Base-by-base conservation (phyloP, 2,329 filamentous ascomycete species). In the Cryphonectria carpinicola region DNA sequence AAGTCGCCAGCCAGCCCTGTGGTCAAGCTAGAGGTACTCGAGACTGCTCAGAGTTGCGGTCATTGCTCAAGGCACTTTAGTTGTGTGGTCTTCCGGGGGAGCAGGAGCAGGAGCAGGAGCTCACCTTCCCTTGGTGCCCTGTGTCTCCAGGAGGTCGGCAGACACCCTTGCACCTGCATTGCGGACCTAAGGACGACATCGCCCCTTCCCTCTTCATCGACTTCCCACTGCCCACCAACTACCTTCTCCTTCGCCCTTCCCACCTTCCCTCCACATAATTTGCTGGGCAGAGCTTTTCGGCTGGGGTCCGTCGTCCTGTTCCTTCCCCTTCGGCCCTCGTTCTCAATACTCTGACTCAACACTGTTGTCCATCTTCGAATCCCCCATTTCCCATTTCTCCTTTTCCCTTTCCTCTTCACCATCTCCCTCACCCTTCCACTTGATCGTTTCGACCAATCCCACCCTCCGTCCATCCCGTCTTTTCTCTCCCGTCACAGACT, bases 191-290 rank as follows among this genome's bases (percentile, higher is more conserved):
- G 22, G 32, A 68, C 61, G 67, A 62, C 54, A 37, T 72, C 54
- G 70, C 68, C 66, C 65, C 65, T 71, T 71, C 72, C 70, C 64
- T 65, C 56, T 65, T 65, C 49, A 46, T 67, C 54, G 67, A 62
- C 66, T 63, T 37, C 67, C 37, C 54, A 37, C 46, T 54, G 43
- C 35, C 43, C 32, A 63, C 13, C 19, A 35, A 1, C n/a, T 49
- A 19, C n/a, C 25, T 37, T 17, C 41, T 66, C 63, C 68, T 65
- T 66, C 64, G n/a, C 13, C 2, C 10, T 14, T 63, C 65, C 66
- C 66, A 66, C 64, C 71, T 71, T 70, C 70, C 70, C 73, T 67
- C 49, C 46, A 58, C 56, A 46, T 58, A 66, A 41, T 10, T 49
- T 19, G 37, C 49, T 22, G 22, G 64, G 43, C 46, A 58, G 54